phyloP scores from a whole-genome alignment of 2,329 filamentous ascomycete species.

The Ceratocystis papillata region DNA sequence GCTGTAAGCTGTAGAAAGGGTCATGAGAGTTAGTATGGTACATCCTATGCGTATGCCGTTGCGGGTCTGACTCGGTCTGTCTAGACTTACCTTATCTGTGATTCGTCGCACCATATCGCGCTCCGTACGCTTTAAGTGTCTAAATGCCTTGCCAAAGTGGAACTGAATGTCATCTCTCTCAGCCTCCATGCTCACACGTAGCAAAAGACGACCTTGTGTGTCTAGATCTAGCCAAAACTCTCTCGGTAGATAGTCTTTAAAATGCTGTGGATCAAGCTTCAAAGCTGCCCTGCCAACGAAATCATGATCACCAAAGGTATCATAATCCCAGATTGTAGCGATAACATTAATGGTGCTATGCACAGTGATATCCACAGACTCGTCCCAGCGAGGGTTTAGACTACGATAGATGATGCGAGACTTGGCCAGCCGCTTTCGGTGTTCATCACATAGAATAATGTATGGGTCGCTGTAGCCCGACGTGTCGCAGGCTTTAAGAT shows the following conservation, averaged over 20 bases:
- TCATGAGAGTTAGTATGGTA: neutral
- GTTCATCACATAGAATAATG: conserved; percentile 92
- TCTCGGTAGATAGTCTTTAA: conserved; percentile 86
- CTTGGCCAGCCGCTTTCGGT: conserved; percentile 91
- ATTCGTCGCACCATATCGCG: conserved; percentile 97
- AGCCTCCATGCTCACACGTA: conserved; percentile 96
- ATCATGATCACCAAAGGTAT: conserved; percentile 92
- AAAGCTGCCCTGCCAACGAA: conserved; percentile 94
- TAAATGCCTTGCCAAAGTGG: conserved; percentile 94
- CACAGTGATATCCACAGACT: conserved; percentile 91
- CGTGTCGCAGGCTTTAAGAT: conserved; percentile 94
- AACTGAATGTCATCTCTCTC: conserved; percentile 98
- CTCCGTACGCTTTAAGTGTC: conserved; percentile 88
- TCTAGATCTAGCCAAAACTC: conserved; percentile 98
- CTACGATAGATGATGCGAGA: conserved; percentile 84
- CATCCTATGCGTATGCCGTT: neutral
- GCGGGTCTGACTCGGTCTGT: neutral
- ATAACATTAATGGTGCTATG: conserved; percentile 86
- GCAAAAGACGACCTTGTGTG: conserved; percentile 77
- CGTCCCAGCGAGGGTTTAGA: conserved; percentile 92
- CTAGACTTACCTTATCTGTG: conserved; percentile 69
- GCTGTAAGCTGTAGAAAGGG: conserved; percentile 58
- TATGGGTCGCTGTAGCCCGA: conserved; percentile 93
- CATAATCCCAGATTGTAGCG: conserved; percentile 96
- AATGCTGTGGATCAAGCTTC: conserved; percentile 95